A percentile compares a stretch with the other conserved stretches of the same genome.
phyloP scores from a whole-genome alignment of 176 grass and related monocot genomes.

The Calamus simplicifolius region DNA sequence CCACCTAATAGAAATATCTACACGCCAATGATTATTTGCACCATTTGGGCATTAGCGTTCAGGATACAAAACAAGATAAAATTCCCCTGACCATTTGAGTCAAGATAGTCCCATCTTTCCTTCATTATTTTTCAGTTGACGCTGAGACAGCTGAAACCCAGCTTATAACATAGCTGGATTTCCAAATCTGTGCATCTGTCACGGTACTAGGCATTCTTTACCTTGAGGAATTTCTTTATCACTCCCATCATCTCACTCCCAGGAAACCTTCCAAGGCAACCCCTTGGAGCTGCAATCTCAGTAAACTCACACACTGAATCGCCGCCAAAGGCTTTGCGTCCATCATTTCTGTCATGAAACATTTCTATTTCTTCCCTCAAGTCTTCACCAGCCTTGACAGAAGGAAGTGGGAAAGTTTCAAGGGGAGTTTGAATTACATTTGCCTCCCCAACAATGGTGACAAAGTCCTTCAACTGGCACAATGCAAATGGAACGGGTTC shows the following conservation, averaged over 20 bases:
- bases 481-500: slow-evolving; percentile 74
- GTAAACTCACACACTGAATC: slow-evolving; percentile 69
- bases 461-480: slow-evolving; percentile 58
- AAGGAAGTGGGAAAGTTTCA: slow-evolving; percentile 67
- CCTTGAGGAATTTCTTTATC: slow-evolving; percentile 83
- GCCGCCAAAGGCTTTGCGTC: slow-evolving; percentile 34
- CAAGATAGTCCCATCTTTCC: too few relatives aligned
- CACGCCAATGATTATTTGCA: too few relatives aligned
- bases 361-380: slow-evolving; percentile 18
- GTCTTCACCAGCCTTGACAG: slow-evolving; percentile 46
- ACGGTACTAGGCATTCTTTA: slow-evolving; percentile 49
- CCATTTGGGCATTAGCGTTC: too few relatives aligned
- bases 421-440: slow-evolving; percentile 42
- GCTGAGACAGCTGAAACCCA: too few relatives aligned
- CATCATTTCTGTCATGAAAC: not conserved
- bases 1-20: too few relatives aligned
- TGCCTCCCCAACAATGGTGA: slow-evolving; percentile 49
- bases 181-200: too few relatives aligned
- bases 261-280: slow-evolving; percentile 84
- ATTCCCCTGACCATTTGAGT: too few relatives aligned
- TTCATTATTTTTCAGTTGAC: too few relatives aligned
- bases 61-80: too few relatives aligned
- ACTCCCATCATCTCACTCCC: slow-evolving; percentile 97
- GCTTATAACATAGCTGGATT: too few relatives aligned
- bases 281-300: slow-evolving; percentile 56